These are phyloP conservation scores for Pleurotus eryngii DNA, from an alignment of 768 basidiomycete species.

Conservation along the genomic window DNA sequence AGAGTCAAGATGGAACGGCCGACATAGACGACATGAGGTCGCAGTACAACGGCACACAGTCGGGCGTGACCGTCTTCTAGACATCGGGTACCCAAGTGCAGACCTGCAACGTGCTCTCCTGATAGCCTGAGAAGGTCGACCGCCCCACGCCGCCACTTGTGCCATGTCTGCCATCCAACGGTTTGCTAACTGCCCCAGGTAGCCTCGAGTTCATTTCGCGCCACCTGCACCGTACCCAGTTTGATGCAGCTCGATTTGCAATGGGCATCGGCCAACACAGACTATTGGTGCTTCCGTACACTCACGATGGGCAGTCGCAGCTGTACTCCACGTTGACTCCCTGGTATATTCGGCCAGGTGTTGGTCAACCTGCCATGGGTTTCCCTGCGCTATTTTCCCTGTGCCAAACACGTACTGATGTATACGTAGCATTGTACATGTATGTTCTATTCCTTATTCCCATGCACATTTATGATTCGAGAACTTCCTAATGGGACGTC, in stretches of 20 bases:
- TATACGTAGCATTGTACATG: not conserved
- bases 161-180: no score
- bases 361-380: no score
- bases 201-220: not conserved
- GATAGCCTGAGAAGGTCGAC: not conserved
- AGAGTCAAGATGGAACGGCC: slow-evolving; percentile 81
- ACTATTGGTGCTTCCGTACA: not conserved
- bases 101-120: not conserved
- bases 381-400: not conserved
- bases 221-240: not conserved
- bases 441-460: not conserved
- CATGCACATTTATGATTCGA: not conserved
- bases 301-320: not conserved
- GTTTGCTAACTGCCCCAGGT: not conserved
- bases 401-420: slow-evolving; percentile 3
- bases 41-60: slow-evolving; percentile 83
- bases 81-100: slow-evolving; percentile 18
- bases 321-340: not conserved
- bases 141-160: no score
- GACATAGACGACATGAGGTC: slow-evolving; percentile 87
- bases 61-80: slow-evolving; percentile 84
- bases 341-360: slow-evolving; percentile 7
- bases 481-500: not conserved
- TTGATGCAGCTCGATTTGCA: not conserved
- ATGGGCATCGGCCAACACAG: not conserved